Evolutionary conservation across 164 flowering plant genomes (phyloP), one percentile per base, ranked within the genome.

Genomic region (Vitis amurensis): DNA sequence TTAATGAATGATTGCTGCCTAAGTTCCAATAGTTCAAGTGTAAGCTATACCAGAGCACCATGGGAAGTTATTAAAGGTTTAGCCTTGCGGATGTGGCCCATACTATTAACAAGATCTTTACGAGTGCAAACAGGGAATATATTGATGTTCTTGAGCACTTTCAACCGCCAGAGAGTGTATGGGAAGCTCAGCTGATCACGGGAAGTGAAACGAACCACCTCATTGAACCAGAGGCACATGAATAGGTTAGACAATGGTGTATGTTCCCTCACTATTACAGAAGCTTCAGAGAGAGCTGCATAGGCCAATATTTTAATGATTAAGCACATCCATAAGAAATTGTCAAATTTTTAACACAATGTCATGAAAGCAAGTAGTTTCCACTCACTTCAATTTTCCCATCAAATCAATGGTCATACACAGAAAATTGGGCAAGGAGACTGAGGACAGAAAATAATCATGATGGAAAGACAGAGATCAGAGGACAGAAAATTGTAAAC

Each of bases 151-250:
- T 83, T 85, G 53, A 85, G 79, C 47, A 78, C 81, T 51, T 85
- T 88, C 80, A 91, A 71, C 63, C 87, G 87, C 90, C 98, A 86
- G 11, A 90, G 85, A 31, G 91, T 95, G 68, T 86, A 95, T 15
- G 99, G 99, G 68, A 95, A 95, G 77, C 99, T 95, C 49, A 95
- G 88, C 77, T 93, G 97, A 82, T 93, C 99, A 29, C 98, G 81
- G 1, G 99, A 93, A 44, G 99, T 95, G 78, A 93, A 95, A 2
- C 97, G 89, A 59, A 91, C 98, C 47, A 88, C 98, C 82, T 95
- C 99, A 77, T 91, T 93, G 68, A 95, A 95, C 99, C 99, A 95
- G 16, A 90, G 86, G 85, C 98, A 95, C 97, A 86, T 91, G 72
- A 95, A 81, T 68, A 91, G 73, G 79, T 95, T 93, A 17, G 95